A percentile compares a stretch with the other conserved stretches of the same genome.
These are phyloP conservation scores for Taiozyma sp. DNA, from an alignment of 1,139 yeast species.

Conservation along the genomic window DNA sequence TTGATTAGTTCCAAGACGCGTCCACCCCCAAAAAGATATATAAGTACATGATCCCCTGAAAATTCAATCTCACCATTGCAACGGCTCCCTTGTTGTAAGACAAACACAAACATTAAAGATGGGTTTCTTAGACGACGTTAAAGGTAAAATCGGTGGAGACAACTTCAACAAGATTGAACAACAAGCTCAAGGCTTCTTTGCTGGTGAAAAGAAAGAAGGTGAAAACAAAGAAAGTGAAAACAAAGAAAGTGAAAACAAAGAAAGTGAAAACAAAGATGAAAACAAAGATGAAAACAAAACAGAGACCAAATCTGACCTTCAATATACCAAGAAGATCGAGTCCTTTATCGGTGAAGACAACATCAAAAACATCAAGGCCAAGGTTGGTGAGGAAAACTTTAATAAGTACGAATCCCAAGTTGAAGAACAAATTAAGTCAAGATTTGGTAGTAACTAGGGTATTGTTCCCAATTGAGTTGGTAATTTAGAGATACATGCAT, in stretches of 20 bases:
- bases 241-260: constrained; percentile 1
- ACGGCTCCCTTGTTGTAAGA: neutral
- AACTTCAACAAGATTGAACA: constrained; percentile 9
- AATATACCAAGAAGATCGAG: constrained; percentile 19
- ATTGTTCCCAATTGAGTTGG: neutral
- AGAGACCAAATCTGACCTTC: constrained; percentile 2
- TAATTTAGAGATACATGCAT: neutral
- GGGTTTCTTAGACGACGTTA: constrained; percentile 18
- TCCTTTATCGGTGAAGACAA: constrained; percentile 17
- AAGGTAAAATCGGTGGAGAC: constrained; percentile 13
- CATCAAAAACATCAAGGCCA: constrained; percentile 14
- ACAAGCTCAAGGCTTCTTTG: constrained; percentile 13
- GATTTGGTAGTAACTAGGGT: constrained; percentile 7
- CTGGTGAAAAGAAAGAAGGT: constrained; percentile 5
- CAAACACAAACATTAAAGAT: constrained; percentile 5
- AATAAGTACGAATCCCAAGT: constrained; percentile 15
- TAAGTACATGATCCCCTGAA: neutral
- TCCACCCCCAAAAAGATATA: neutral
- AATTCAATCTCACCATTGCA: neutral
- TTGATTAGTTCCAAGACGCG: neutral
- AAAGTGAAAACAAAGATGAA: neutral
- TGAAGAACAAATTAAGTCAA: constrained; percentile 16
- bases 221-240: neutral
- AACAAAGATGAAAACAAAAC: neutral
- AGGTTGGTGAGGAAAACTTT: constrained; percentile 19